Percentiles rank a stretch among this genome's conserved stretches.
These are phyloP conservation scores for Lipomyces yamadae DNA, from an alignment of 805 yeast species.

Conservation along the genomic window DNA sequence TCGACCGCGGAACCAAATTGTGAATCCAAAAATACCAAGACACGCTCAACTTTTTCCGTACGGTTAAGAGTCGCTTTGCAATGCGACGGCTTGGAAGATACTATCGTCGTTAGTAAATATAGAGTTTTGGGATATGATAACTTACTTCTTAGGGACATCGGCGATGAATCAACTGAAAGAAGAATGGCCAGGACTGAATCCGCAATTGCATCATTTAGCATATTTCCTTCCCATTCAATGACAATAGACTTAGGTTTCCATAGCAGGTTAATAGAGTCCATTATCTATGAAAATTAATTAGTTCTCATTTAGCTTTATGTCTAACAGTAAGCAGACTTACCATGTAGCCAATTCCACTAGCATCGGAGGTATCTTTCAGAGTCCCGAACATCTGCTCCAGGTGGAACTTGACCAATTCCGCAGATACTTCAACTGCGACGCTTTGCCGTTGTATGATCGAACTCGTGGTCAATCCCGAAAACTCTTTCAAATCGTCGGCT, in stretches of 20 bases:
- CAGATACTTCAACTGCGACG: constrained; percentile 76
- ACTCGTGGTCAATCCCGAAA: constrained; percentile 83
- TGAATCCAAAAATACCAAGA: constrained; percentile 67
- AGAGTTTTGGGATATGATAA: background rate
- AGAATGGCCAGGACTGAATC: constrained; percentile 90
- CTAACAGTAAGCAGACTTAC: constrained; percentile 42
- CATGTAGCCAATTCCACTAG: constrained; percentile 41
- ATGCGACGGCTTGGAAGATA: constrained; percentile 31
- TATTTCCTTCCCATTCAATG: constrained; percentile 89
- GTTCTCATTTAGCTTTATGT: background rate
- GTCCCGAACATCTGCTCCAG: constrained; percentile 94
- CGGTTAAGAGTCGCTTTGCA: constrained; percentile 40
- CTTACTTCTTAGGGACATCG: constrained; percentile 79
- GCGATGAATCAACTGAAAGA: constrained; percentile 90
- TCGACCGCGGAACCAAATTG: constrained; percentile 83
- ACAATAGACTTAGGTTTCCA: constrained; percentile 58
- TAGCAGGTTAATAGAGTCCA: constrained; percentile 64
- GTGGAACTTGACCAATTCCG: constrained; percentile 84
- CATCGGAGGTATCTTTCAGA: constrained; percentile 66
- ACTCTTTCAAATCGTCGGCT: constrained; percentile 86
- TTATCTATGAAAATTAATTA: constrained; percentile 38
- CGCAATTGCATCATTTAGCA: constrained; percentile 90
- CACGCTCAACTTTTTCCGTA: constrained; percentile 49
- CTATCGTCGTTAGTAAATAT: background rate
- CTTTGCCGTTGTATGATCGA: constrained; percentile 81